phyloP scores from a whole-genome alignment of 2,329 filamentous ascomycete genomes.

The Immersiporthe knoxdaviesiana region DNA sequence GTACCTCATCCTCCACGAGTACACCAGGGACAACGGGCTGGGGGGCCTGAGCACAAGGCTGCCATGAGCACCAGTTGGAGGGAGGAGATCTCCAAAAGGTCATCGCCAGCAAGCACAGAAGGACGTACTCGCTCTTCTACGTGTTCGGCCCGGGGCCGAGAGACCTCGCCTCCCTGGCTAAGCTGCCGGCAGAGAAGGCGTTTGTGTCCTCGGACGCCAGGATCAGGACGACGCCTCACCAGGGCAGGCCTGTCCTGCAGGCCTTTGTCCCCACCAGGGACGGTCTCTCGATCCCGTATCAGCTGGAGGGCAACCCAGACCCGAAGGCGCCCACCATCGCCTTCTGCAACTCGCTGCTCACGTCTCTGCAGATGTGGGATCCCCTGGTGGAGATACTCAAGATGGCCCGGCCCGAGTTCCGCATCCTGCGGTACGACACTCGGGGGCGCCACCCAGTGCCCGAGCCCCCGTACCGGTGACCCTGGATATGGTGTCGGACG shows the following conservation, averaged over 20 bases:
- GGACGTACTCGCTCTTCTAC: conserved; percentile 75
- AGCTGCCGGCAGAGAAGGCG: conserved; percentile 47
- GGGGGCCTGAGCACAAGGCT: conserved; percentile 66
- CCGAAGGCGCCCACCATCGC: conserved; percentile 72
- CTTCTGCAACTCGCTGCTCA: conserved; percentile 80
- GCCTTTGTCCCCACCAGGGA: conserved; percentile 73
- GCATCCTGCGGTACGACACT: conserved; percentile 76
- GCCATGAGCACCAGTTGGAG: conserved; percentile 66
- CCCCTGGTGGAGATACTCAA: conserved; percentile 67
- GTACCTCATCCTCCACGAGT: conserved; percentile 74
- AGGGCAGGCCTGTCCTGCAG: conserved; percentile 56
- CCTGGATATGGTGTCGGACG: conserved; percentile 68
- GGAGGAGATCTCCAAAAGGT: conserved; percentile 61
- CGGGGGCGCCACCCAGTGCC: conserved; percentile 66
- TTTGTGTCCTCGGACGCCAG: conserved; percentile 60
- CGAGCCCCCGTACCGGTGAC: conserved; percentile 56
- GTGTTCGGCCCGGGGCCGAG: conserved; percentile 76
- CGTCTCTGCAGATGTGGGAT: conserved; percentile 81
- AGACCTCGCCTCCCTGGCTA: conserved; percentile 63
- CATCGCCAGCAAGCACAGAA: conserved; percentile 59
- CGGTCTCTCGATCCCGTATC: conserved; percentile 70
- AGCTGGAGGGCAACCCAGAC: conserved; percentile 72
- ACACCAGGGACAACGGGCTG: conserved; percentile 66
- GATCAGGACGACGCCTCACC: conserved; percentile 57
- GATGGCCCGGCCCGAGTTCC: conserved; percentile 63